Conservation (phyloP, 352 stramenopile species). For the Phytophthora podocarpi region DNA sequence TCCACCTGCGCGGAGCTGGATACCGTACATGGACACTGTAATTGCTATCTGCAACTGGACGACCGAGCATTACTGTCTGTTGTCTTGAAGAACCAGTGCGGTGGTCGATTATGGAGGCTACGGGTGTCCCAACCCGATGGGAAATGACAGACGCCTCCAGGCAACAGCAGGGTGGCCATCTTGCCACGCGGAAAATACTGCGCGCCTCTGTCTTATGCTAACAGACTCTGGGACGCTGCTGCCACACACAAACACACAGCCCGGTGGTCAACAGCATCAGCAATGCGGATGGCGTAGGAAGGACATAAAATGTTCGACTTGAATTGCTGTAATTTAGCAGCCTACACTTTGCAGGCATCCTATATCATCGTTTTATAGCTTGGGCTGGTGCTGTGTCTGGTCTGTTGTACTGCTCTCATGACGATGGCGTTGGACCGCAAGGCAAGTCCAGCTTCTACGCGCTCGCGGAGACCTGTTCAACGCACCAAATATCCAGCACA, state of each 20-base stretch:
- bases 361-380: constrained; percentile 31
- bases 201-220: constrained; percentile 1
- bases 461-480: constrained; percentile 33
- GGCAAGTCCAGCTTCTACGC: constrained; percentile 20
- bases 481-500: constrained; percentile 21
- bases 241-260: not conserved
- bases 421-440: constrained; percentile 16
- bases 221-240: constrained; percentile 7
- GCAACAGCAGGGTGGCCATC: constrained; percentile 7
- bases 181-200: constrained; percentile 8
- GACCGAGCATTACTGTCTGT: not conserved
- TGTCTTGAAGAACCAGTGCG: not conserved
- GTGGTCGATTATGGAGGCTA: not conserved
- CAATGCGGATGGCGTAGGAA: constrained; percentile 3
- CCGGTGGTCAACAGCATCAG: constrained; percentile 2
- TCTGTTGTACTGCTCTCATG: constrained; percentile 4
- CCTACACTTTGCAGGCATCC: constrained; percentile 30
- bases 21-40: constrained; percentile 1
- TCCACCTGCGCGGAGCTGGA: not conserved
- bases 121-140: constrained; percentile 18
- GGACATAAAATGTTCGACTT: constrained; percentile 34
- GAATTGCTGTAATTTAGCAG: constrained; percentile 39
- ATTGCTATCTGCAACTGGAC: constrained; percentile 13
- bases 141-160: too few species aligned
- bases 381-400: constrained; percentile 11